Evolutionary conservation across 352 stramenopile genomes (phyloP), one percentile per base, ranked within the genome.

Genomic region (Vaucheria bursata): DNA sequence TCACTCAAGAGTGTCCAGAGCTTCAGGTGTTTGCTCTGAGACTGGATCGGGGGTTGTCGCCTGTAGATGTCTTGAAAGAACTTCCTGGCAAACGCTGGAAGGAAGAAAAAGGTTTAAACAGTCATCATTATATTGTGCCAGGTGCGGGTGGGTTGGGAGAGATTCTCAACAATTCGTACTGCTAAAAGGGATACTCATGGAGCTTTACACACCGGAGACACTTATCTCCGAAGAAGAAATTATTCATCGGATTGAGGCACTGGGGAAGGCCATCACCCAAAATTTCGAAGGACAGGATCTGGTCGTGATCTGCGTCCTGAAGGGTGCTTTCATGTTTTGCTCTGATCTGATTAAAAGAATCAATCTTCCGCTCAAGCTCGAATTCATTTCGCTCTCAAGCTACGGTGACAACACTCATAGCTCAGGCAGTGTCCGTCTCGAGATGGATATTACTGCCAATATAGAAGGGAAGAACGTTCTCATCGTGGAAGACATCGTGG

Each of bases 401-500:
- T 70, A 70, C 29, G 64, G 64, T 8, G n/a, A 70, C 64, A 18
- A 7, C 64, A 70, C n/a, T 7, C 25, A 70, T 25, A 70, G n/a
- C 64, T 70, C 64, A 25, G n/a, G n/a, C n/a, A 34, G 64, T 18
- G 64, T 70, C 8, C 8, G 29, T 8, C 8, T 70, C 8, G 7
- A 66, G 7, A 70, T 18, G 64, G 64, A 70, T 34, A 25, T 70
- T 7, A 34, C 8, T 34, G 64, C 32, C 32, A 12, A 25, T 25
- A 70, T 70, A 7, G 7, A 7, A 34, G 29, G 29, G 12, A 25
- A 34, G 25, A 34, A 70, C 64, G 64, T 70, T 25, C 64, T 70
- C 8, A 7, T 70, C 8, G 64, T 70, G 7, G 64, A 70, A 70
- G 64, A 70, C 64, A 70, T 70, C 64, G 64, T 70, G 8, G 64